phyloP scores from a whole-genome alignment of 164 flowering plant genomes.

The Dillenia turbinata region DNA sequence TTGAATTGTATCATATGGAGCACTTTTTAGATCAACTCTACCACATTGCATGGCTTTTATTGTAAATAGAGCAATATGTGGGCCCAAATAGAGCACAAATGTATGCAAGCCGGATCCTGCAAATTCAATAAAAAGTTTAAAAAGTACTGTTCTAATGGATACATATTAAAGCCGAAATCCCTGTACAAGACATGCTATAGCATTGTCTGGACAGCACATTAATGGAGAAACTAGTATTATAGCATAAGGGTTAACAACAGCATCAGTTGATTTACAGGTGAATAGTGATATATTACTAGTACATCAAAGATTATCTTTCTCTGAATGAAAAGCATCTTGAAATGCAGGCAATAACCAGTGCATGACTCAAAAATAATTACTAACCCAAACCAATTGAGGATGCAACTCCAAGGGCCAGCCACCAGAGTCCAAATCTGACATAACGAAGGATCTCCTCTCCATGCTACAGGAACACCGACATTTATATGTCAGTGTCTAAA shows the following conservation, averaged over 20 bases:
- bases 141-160: too few relatives aligned
- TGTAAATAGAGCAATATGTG: conserved; percentile 18
- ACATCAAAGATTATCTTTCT: conserved; percentile 1
- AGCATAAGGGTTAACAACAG: background rate
- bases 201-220: too few relatives aligned
- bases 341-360: too few relatives aligned
- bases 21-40: conserved; percentile 17
- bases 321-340: background rate
- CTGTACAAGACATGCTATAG: too few relatives aligned
- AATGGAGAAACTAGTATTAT: too few relatives aligned
- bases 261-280: background rate
- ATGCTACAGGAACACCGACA: conserved; percentile 11
- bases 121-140: background rate
- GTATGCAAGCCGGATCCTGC: conserved; percentile 22
- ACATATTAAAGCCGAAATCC: too few relatives aligned
- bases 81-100: conserved; percentile 16
- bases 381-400: conserved; percentile 22
- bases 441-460: conserved; percentile 9
- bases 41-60: conserved; percentile 21
- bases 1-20: conserved; percentile 19
- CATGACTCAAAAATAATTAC: background rate
- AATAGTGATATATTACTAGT: background rate
- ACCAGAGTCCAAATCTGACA: conserved; percentile 15
- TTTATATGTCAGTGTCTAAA: too few relatives aligned
- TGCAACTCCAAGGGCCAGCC: conserved; percentile 24